A percentile compares a stretch with the other conserved stretches of the same genome.
Conservation (phyloP, 1,284 basidiomycete genomes). For the Entoloma clypeatum region DNA sequence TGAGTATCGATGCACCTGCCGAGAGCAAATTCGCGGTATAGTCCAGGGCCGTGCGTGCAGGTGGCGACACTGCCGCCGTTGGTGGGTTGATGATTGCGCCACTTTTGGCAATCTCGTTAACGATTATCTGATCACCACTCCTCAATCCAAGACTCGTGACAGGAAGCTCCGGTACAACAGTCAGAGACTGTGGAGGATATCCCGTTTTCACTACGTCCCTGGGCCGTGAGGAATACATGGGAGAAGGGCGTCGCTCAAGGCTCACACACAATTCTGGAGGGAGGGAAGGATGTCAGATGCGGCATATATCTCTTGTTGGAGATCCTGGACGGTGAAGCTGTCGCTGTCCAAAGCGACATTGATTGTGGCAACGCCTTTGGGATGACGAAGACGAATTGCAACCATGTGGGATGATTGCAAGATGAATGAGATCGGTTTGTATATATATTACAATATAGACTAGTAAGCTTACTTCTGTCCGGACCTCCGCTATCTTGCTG, state of each 20-base stretch:
- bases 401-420: constrained; percentile 42
- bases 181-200: constrained; percentile 76
- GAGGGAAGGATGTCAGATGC: constrained; percentile 70
- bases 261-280: constrained; percentile 68
- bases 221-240: constrained; percentile 8
- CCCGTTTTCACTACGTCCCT: constrained; percentile 69
- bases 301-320: constrained; percentile 67
- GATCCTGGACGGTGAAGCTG: constrained; percentile 61
- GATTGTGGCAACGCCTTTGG: constrained; percentile 77
- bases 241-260: constrained; percentile 7
- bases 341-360: constrained; percentile 57
- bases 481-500: no score
- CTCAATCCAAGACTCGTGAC: constrained; percentile 74
- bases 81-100: constrained; percentile 9
- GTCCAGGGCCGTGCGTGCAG: neutral
- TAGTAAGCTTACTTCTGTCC: no score
- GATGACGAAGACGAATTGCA: constrained; percentile 72
- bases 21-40: constrained; percentile 9
- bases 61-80: constrained; percentile 10
- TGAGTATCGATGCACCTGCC: neutral
- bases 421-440: constrained; percentile 5
- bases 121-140: constrained; percentile 80
- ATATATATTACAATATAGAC: no score
- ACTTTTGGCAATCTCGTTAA: constrained; percentile 45
- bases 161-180: constrained; percentile 66